Base-by-base conservation (phyloP, 495 filamentous ascomycete species). In the Extremus antarcticus region DNA sequence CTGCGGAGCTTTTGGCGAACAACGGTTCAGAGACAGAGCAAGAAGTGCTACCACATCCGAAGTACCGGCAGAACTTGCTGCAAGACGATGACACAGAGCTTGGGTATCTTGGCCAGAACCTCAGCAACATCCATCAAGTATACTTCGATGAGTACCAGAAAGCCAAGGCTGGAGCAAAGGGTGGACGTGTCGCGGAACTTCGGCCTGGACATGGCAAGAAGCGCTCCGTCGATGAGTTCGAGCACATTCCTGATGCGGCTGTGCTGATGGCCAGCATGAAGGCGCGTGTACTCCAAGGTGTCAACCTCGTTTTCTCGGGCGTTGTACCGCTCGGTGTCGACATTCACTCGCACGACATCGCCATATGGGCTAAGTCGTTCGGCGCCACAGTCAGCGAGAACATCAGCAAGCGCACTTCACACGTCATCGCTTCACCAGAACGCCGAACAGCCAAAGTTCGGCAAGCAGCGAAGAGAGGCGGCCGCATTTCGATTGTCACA, bases 11-110 rank as follows among this genome's bases (percentile, higher is more conserved):
- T 2, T 51, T 62, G 1, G 25, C 55, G 15, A 73, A 77, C 10
- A 72, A 71, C 39, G 63, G 50, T 24, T 60, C 66, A 7, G 65
- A 71, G 24, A 15, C 3, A 17, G 46, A 48, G 3, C n/a, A 20
- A 20, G 46, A 56, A 11, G 10, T 20, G 2, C 3, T 23, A 32
- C 24, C 25, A 25, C 54, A 72, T 21, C 68, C 73, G 16, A 76
- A 70, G 55, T 75, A 75, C 19, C 76, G 82, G 15, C 90, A 97
- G 67, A 85, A 90, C 61, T 72, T 95, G 4, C 78, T 96, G 21
- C 81, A 85, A 43, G 88, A 96, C 65, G 82, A 90, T 66, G 90
- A 95, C 62, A 73, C 72, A 23, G 90, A 96, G 63, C 78, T 99
- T 3, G 71, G 76, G 32, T 77, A 80, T 38, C 76, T 99, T 4